Evolutionary conservation across 1,284 basidiomycete species (phyloP).

Genomic region (Inonotus obliquus): DNA sequence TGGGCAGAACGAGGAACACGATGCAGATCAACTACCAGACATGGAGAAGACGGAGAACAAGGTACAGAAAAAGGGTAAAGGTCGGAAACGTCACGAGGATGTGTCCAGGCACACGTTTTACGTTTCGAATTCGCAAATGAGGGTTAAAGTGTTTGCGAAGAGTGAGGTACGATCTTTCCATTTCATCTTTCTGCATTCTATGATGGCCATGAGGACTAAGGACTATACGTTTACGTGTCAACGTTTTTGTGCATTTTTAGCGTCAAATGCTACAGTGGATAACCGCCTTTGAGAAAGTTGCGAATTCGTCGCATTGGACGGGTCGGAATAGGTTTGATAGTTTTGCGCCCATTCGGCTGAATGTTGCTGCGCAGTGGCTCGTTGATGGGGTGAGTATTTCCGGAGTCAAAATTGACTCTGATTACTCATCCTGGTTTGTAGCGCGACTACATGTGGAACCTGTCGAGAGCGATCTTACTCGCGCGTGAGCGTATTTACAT

Average conservation of each 20-base stretch:
- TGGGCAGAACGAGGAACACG: slow-evolving; percentile 26
- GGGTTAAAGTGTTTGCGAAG: slow-evolving; percentile 83
- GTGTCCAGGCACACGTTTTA: slow-evolving; percentile 93
- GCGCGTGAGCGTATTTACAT: slow-evolving; percentile 91
- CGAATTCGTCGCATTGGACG: slow-evolving; percentile 75
- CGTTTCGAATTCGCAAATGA: slow-evolving; percentile 87
- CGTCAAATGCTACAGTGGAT: slow-evolving; percentile 99
- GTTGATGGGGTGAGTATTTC: slow-evolving; percentile 82
- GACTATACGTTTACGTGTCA: background rate
- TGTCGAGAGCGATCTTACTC: slow-evolving; percentile 89
- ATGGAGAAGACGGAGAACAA: slow-evolving; percentile 17
- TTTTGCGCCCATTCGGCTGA: slow-evolving; percentile 90
- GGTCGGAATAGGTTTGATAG: slow-evolving; percentile 87
- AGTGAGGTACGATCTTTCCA: slow-evolving; percentile 57
- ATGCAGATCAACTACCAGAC: slow-evolving; percentile 18
- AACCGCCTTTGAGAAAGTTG: slow-evolving; percentile 83
- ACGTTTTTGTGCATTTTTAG: slow-evolving; percentile 32
- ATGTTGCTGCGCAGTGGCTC: slow-evolving; percentile 96
- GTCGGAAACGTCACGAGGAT: slow-evolving; percentile 43
- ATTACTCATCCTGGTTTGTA: slow-evolving; percentile 28
- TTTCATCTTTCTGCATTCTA: background rate
- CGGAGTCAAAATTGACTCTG: slow-evolving; percentile 1
- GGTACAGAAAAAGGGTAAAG: slow-evolving; percentile 35
- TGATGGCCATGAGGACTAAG: too few species aligned
- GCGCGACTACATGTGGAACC: slow-evolving; percentile 97